These are phyloP conservation scores for Kwoniella shivajii DNA, from an alignment of 1,284 basidiomycete species.

Conservation along the genomic window DNA sequence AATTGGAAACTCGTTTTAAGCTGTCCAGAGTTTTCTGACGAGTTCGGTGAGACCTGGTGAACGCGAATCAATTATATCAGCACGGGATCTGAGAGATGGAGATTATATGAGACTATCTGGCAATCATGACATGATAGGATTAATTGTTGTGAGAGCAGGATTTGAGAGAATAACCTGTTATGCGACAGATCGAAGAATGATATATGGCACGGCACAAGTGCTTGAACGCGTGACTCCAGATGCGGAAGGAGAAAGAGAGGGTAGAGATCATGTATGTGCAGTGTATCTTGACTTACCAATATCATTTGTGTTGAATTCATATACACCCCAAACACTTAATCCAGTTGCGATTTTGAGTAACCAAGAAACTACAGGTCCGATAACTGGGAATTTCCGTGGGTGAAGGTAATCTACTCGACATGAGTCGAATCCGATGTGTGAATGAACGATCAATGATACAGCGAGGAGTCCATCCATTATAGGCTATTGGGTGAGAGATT, in stretches of 20 bases:
- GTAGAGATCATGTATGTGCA: too few species aligned
- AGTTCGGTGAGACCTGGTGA: slow-evolving; percentile 69
- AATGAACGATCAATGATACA: slow-evolving; percentile 85
- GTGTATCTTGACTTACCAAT: slow-evolving; percentile 75
- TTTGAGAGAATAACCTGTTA: too few species aligned
- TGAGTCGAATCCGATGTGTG: slow-evolving; percentile 81
- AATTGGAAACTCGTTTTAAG: slow-evolving; percentile 53
- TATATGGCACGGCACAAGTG: too few species aligned
- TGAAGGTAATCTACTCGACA: slow-evolving; percentile 87
- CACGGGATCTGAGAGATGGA: not conserved
- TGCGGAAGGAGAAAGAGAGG: too few species aligned
- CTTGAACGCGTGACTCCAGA: too few species aligned
- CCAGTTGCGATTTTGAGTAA: slow-evolving; percentile 74
- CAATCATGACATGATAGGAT: too few species aligned
- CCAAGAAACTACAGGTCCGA: slow-evolving; percentile 75
- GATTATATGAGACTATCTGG: not conserved
- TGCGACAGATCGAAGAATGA: too few species aligned
- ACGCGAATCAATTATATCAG: too few species aligned
- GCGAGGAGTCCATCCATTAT: slow-evolving; percentile 86
- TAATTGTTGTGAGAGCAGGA: too few species aligned
- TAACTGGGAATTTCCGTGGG: slow-evolving; percentile 83
- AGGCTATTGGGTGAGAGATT: slow-evolving; percentile 56
- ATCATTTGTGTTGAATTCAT: slow-evolving; percentile 97
- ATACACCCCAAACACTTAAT: slow-evolving; percentile 85
- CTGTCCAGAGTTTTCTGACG: slow-evolving; percentile 67